Base-by-base conservation (phyloP, 2,329 filamentous ascomycete species). In the Boeremia exigua region DNA sequence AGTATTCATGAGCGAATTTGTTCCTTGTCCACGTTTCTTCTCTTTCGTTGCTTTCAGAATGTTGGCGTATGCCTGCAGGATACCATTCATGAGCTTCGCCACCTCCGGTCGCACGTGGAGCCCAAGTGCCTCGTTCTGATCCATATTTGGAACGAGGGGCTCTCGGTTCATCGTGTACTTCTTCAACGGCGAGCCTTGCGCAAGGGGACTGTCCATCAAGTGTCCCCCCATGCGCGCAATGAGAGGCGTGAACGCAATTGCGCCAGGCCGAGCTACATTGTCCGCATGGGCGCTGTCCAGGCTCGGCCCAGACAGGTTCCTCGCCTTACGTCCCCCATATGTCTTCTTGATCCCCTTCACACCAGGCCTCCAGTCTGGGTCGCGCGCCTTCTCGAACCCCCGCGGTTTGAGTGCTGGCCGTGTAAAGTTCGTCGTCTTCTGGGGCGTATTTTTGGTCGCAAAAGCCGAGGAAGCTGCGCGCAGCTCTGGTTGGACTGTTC, bases 331-430 rank as follows among this genome's bases (percentile, higher is more conserved):
- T 17, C 66, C 71, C 1, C 67, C 62, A 60, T 76, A 76, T 34
- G 71, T 73, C 55, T 66, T 71, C 55, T 71, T 76, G 19, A 27
- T 52, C 14, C 47, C 55, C 43, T 68, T 72, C 15, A 55, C 50
- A 36, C 58, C 62, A 3, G 74, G 73, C 39, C 69, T 60, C 74
- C 74, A 77, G 39, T 77, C 74, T 8, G 73, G 74, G 48, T 76
- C 73, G 39, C 46, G 58, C 25, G 62, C 61, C 54, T 71, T 74
- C 11, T 73, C 72, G 47, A 73, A 70, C 38, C 69, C 67, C 30
- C 69, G 64, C 27, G 71, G 73, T 54, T 68, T 71, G 45, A 64
- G 50, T 19, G 66, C 59, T 0, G 60, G 59, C 7, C 67, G 68
- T 15, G 68, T 67, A 58, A 68, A 67, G 34, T 66, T 66, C 23